Conservation (phyloP, 2,329 filamentous ascomycete species). For the Tolypocladium tundrense region DNA sequence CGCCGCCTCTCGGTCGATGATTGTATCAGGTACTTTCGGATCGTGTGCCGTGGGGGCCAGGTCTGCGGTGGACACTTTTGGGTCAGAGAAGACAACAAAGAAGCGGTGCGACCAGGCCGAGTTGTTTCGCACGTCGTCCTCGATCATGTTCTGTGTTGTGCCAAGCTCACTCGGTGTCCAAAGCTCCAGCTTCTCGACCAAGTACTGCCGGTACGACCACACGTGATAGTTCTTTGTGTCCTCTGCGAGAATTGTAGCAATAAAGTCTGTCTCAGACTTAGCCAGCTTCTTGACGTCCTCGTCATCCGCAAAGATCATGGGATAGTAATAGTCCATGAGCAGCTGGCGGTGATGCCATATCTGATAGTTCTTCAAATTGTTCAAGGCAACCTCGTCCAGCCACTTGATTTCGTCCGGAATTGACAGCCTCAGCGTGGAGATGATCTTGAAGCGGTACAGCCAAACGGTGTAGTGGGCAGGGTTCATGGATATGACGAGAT, state of each 20-base stretch:
- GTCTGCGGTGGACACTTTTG: conserved; percentile 34
- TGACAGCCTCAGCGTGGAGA: conserved; percentile 56
- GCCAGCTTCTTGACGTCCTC: conserved; percentile 48
- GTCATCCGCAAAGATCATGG: conserved; percentile 49
- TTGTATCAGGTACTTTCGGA: conserved; percentile 44
- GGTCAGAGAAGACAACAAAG: conserved; percentile 74
- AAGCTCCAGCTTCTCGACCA: conserved; percentile 55
- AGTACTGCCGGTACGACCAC: conserved; percentile 83
- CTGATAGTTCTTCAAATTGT: conserved; percentile 95
- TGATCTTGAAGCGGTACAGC: conserved; percentile 80
- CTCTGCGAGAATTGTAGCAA: conserved; percentile 67
- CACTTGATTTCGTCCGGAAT: conserved; percentile 68
- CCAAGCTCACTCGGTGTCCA: conserved; percentile 62
- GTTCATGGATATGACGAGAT: conserved; percentile 85
- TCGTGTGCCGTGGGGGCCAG: conserved; percentile 41
- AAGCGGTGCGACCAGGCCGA: conserved; percentile 97
- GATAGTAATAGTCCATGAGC: conserved; percentile 48
- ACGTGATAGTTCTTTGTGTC: conserved; percentile 99
- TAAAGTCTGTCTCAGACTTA: conserved; percentile 61
- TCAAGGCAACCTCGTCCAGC: conserved; percentile 74
- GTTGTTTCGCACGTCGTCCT: conserved; percentile 84
- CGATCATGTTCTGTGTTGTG: conserved; percentile 62
- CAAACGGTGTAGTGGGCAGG: conserved; percentile 98
- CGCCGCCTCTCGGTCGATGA: conserved; percentile 64
- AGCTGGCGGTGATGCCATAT: conserved; percentile 76